Evolutionary conservation across 1,284 basidiomycete species (phyloP).

Genomic region (Ceratobasidium theobromae): DNA sequence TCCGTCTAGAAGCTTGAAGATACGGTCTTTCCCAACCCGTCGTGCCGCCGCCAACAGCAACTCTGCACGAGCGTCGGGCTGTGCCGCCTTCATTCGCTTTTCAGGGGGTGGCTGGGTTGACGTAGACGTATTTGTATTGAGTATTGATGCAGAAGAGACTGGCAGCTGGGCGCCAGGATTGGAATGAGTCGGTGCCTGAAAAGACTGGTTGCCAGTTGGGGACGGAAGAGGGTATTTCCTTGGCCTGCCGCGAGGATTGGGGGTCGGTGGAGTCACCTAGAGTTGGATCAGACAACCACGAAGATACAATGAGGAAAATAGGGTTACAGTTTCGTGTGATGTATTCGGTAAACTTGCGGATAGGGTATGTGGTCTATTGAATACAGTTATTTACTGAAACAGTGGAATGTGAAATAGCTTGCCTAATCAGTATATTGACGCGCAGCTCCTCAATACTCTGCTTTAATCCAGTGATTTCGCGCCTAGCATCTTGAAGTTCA

Average conservation of each 20-base stretch:
- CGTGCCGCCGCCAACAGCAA: conserved; percentile 24
- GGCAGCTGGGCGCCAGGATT: conserved; percentile 20
- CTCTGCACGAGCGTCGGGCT: conserved; percentile 29
- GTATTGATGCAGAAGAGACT: conserved; percentile 5
- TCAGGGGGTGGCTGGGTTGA: conserved; percentile 15
- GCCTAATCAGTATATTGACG: conserved; percentile 22
- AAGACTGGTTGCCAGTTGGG: not conserved
- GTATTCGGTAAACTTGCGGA: not conserved
- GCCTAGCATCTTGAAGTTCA: conserved; percentile 19
- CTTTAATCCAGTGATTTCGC: conserved; percentile 10
- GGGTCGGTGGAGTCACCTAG: conserved; percentile 4
- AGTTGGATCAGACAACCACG: not conserved
- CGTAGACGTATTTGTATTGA: not conserved
- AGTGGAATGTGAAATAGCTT: not conserved
- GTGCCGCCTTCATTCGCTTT: conserved; percentile 19
- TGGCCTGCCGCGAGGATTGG: conserved; percentile 23
- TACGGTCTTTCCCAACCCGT: conserved; percentile 25
- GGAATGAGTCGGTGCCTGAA: conserved; percentile 16
- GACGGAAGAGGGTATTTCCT: conserved; percentile 27
- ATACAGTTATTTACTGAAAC: not conserved
- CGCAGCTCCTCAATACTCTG: conserved; percentile 26
- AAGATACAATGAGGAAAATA: not conserved
- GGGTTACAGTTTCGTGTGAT: not conserved
- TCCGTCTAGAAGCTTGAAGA: conserved; percentile 12
- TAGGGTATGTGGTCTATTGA: not conserved